These are phyloP conservation scores for Candida insectalens DNA, from an alignment of 805 yeast genomes.

Conservation along the genomic window DNA sequence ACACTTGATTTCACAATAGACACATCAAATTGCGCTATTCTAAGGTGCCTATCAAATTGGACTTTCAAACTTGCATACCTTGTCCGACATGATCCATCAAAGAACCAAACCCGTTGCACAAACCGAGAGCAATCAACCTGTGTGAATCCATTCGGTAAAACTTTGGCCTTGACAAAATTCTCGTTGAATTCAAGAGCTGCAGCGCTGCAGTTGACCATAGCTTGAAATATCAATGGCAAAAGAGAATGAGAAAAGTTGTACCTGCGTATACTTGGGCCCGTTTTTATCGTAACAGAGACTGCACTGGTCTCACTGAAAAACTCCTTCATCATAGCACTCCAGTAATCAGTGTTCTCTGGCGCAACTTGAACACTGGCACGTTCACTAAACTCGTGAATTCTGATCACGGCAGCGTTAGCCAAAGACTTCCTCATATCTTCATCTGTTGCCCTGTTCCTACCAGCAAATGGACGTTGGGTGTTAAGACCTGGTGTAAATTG, in stretches of 20 bases:
- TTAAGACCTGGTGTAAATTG: no score
- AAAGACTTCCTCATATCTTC: conserved; percentile 17
- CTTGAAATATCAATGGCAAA: conserved; percentile 52
- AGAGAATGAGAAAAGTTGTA: conserved; percentile 58
- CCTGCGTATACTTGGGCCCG: conserved; percentile 37
- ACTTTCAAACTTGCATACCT: conserved; percentile 55
- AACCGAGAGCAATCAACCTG: conserved; percentile 44
- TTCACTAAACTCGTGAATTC: conserved; percentile 41
- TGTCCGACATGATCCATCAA: conserved; percentile 63
- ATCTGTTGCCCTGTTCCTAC: neutral
- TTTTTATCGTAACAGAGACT: conserved; percentile 35
- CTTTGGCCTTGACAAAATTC: conserved; percentile 39
- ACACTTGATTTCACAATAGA: conserved; percentile 33
- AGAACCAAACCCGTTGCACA: conserved; percentile 40
- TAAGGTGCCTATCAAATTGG: conserved; percentile 49
- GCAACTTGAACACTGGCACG: conserved; percentile 30
- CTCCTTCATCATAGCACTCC: conserved; percentile 40
- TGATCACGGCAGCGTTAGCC: conserved; percentile 40
- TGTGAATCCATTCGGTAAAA: conserved; percentile 42
- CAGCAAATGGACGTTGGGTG: neutral
- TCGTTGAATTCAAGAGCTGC: conserved; percentile 42
- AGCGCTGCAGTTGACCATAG: conserved; percentile 42
- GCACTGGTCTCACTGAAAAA: conserved; percentile 44
- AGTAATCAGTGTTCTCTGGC: conserved; percentile 34
- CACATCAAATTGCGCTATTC: conserved; percentile 67